Evolutionary conservation across 805 yeast genomes (phyloP), one percentile per base, ranked within the genome.

Genomic region (Maudiozyma saulgeensis): DNA sequence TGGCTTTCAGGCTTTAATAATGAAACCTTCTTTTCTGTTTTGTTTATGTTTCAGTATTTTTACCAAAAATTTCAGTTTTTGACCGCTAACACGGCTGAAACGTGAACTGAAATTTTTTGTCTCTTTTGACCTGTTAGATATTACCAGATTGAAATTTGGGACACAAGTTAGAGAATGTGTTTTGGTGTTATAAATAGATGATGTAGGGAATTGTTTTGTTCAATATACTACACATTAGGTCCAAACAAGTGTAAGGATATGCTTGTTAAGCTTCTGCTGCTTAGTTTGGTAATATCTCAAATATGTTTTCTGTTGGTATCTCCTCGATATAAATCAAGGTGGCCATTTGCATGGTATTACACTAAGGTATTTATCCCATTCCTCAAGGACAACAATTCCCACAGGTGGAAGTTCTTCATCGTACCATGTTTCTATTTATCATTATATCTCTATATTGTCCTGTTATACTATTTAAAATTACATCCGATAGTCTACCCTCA

Each of bases 361-460:
- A 45, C 34, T 9, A 26, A 49, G 4, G 50, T 65, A 4, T 66
- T 58, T 45, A 49, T 53, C 26, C 68, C 68, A 9, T 25, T 64
- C 1, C 43, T 59, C 11, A 51, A 51, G 35, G 66, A 63, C 35
- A 49, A 50, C 11, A 42, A 52, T 4, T 47, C 52, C n/a, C 57
- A 52, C 45, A 49, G 56, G 12, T 60, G 62, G 62, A 64, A 65
- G 44, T 61, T 53, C 44, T 47, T 56, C 41, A n/a, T 61, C 3
- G 62, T 66, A 0, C 71, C 71, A 2, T 4, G 48, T 1, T 60
- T 67, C 34, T 67, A 66, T 45, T 43, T 57, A 6, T 26, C 52
- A 1, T 38, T 67, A 11, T 62, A 61, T 48, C 4, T 47, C 2
- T 59, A 53, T 16, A 48, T 66, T 45, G 43, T 57, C 5, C 48